These are phyloP conservation scores for Panaeolus cyanescens DNA, from an alignment of 768 basidiomycete genomes.

Conservation along the genomic window DNA sequence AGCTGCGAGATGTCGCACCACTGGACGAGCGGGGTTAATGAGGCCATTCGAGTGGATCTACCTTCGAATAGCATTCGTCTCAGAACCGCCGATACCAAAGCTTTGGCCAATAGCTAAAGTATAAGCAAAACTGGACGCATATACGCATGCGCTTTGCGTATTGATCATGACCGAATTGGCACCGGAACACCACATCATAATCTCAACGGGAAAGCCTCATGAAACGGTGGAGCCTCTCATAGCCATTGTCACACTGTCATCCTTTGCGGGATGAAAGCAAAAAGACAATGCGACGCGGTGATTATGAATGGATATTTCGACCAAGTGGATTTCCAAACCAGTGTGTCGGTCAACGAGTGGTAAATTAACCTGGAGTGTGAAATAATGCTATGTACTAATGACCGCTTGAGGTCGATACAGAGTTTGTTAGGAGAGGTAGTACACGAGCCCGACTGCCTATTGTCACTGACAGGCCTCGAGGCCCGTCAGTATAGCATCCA, in stretches of 20 bases:
- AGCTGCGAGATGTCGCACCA: slow-evolving; percentile 1
- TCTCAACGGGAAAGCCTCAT: background rate
- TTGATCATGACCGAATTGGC: background rate
- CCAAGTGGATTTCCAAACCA: too few species aligned
- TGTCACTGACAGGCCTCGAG: background rate
- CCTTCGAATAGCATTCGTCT: background rate
- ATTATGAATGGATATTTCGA: too few species aligned
- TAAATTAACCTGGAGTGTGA: too few species aligned
- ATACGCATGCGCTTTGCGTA: background rate
- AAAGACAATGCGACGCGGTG: background rate
- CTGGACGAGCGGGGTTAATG: background rate
- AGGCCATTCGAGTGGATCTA: background rate
- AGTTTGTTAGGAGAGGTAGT: background rate
- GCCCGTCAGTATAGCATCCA: background rate
- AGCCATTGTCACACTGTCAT: background rate
- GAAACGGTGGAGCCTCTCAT: background rate
- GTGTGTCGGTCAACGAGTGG: too few species aligned
- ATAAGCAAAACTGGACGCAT: background rate
- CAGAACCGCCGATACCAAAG: background rate
- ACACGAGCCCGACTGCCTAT: background rate
- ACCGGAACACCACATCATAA: background rate
- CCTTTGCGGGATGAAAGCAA: background rate
- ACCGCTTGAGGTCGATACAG: background rate
- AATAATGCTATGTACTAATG: background rate
- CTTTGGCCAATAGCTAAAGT: background rate